Evolutionary conservation across 805 yeast species (phyloP), one percentile per base, ranked within the genome.

Genomic region (Huiozyma sinensis): DNA sequence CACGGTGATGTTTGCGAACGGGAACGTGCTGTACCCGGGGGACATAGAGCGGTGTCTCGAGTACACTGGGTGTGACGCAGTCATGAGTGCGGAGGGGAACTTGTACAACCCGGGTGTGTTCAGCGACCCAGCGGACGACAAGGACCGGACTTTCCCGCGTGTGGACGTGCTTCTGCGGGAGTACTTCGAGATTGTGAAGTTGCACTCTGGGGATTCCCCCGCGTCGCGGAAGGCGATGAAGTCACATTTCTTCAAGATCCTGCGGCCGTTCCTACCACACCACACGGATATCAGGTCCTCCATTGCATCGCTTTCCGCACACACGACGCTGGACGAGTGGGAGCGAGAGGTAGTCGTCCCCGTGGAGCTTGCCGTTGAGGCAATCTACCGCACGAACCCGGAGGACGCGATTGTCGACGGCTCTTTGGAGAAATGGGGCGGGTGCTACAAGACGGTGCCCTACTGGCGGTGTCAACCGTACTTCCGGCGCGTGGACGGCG

Each of bases 41-140:
- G 97, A 92, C 60, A 68, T 90, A 27, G 70, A 71, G 1, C 71
- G 92, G 48, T 83, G 96, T 60, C 59, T 77, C 38, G 71, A 70
- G 1, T 72, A 67, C 7, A 77, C 86, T 5, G 67, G 66, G 0
- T 83, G 92, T 50, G 97, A 92, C 64, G 95, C 88, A 0, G 92
- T 92, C 12, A 92, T 92, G 98, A 81, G 94, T 36, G 98, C 98
- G 1, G 99, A 92, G 63, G 96, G 96, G 1, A 88, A 88, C 57
- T 67, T 92, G 33, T 84, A 81, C 65, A 92, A 92, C 55, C 99
- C 99, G 0, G 97, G 95, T 6, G 78, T 89, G 1, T 90, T 92
- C 60, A 58, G 65, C 33, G 51, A 58, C 5, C 57, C 54, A 9
- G 43, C 46, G 11, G 65, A 70, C 7, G 76, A 81, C 43, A 61